A percentile compares a stretch with the other conserved stretches of the same genome.
Conservation (phyloP, 441 rosid genomes). For the Populus tomentosa region DNA sequence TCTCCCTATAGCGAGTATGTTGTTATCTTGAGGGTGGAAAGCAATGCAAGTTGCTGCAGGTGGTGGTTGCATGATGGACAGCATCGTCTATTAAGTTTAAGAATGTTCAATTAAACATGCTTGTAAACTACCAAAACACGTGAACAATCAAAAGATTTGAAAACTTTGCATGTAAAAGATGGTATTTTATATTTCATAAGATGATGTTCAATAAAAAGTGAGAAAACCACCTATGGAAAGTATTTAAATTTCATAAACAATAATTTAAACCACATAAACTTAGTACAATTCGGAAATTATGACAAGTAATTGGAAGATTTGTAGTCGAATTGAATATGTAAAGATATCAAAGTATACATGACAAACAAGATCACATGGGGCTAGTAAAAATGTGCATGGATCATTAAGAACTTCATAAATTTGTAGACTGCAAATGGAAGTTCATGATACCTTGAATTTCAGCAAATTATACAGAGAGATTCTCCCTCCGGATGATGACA, state of each 20-base stretch:
- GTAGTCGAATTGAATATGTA: background rate
- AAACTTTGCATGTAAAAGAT: background rate
- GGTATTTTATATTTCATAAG: background rate
- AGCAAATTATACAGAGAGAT: conserved; percentile 59
- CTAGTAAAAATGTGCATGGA: background rate
- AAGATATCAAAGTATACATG: background rate
- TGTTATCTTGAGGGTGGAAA: conserved; percentile 62
- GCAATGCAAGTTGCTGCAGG: conserved; percentile 59
- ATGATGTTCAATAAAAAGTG: background rate
- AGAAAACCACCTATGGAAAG: background rate
- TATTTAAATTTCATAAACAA: background rate
- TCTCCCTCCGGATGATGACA: conserved; percentile 63
- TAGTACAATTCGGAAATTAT: background rate
- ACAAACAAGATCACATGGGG: background rate
- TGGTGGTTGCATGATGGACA: conserved; percentile 39
- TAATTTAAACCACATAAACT: background rate
- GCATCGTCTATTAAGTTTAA: conserved; percentile 37
- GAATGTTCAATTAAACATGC: background rate
- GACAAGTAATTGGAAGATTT: background rate
- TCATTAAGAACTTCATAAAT: background rate
- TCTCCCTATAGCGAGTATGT: conserved; percentile 59
- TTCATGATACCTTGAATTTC: conserved; percentile 47
- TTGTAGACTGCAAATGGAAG: background rate
- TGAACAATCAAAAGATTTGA: background rate
- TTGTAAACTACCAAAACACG: background rate